A percentile compares a stretch with the other conserved stretches of the same genome.
Conservation (phyloP, 805 yeast species). For the Metschnikowia similis region DNA sequence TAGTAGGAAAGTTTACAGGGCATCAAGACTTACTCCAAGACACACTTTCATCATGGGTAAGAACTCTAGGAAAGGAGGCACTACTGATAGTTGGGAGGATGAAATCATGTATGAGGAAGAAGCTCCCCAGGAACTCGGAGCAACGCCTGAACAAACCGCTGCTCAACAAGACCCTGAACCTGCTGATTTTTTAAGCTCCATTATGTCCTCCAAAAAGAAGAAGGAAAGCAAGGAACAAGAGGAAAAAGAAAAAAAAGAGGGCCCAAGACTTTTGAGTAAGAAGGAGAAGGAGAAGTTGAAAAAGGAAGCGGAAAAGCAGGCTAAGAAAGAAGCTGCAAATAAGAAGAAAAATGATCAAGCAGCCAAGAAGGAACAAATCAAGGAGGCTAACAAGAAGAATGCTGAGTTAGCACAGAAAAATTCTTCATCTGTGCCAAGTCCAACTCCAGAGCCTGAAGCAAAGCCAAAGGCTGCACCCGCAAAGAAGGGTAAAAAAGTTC, state of each 20-base stretch:
- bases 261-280: conserved; percentile 78
- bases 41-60: conserved; percentile 31
- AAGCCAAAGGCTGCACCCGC: conserved; percentile 32
- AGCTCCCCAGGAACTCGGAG: conserved; percentile 32
- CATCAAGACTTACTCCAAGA: not conserved
- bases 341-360: conserved; percentile 74
- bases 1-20: not conserved
- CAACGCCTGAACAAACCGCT: conserved; percentile 13
- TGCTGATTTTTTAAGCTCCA: conserved; percentile 73
- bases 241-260: conserved; percentile 47
- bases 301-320: conserved; percentile 86
- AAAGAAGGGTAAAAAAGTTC: conserved; percentile 69
- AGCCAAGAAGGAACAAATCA: conserved; percentile 54
- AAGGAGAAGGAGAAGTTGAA: conserved; percentile 93
- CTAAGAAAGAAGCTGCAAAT: conserved; percentile 85
- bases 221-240: conserved; percentile 65
- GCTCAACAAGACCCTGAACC: conserved; percentile 8
- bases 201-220: conserved; percentile 75
- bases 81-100: conserved; percentile 76
- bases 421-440: conserved; percentile 18
- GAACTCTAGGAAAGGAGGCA: conserved; percentile 52
- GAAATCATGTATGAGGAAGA: conserved; percentile 49
- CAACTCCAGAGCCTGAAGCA: conserved; percentile 31
- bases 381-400: conserved; percentile 43
- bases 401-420: conserved; percentile 34